Evolutionary conservation across 1,139 yeast species (phyloP).

Genomic region (Geotrichum carabidarum): DNA sequence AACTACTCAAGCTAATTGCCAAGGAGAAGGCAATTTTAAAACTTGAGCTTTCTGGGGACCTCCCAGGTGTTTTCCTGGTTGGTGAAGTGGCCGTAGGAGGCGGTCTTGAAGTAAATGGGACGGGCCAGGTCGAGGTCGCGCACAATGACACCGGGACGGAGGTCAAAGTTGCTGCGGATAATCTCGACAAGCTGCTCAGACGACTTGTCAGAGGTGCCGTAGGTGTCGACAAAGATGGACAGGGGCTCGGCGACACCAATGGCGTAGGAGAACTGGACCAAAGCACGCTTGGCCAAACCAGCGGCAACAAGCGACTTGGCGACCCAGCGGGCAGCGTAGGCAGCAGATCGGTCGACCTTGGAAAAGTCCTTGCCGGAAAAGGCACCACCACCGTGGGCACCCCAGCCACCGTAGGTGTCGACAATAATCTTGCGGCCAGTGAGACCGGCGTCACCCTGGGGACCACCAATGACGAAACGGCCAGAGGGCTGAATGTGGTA

Average conservation of each 20-base stretch:
- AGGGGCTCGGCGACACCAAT: conserved; percentile 99
- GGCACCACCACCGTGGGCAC: conserved; percentile 99
- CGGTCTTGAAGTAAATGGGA: conserved; percentile 98
- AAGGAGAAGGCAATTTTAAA: conserved; percentile 41
- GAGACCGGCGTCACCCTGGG: conserved; percentile 99
- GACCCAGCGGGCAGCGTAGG: conserved; percentile 99
- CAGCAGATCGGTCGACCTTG: conserved; percentile 99
- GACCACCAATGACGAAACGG: conserved; percentile 99
- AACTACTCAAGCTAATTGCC: neutral
- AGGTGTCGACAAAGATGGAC: conserved; percentile 93
- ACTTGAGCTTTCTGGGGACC: conserved; percentile 83
- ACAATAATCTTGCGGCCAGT: conserved; percentile 99
- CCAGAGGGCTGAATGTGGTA: conserved; percentile 99
- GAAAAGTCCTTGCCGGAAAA: conserved; percentile 99
- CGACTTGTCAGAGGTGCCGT: conserved; percentile 89
- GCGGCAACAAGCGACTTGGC: conserved; percentile 96
- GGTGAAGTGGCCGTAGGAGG: conserved; percentile 98
- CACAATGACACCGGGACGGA: conserved; percentile 99
- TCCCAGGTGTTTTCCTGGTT: conserved; percentile 99
- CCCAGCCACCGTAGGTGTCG: conserved; percentile 99
- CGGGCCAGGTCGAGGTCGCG: conserved; percentile 94
- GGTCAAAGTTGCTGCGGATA: conserved; percentile 89
- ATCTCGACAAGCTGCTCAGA: conserved; percentile 87
- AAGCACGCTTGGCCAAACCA: conserved; percentile 92
- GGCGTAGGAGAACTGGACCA: conserved; percentile 98